Percentiles rank a stretch among this genome's conserved stretches.
Evolutionary conservation across 2,329 filamentous ascomycete genomes (phyloP).

Genomic region (Berkeleyomyces rouxiae): DNA sequence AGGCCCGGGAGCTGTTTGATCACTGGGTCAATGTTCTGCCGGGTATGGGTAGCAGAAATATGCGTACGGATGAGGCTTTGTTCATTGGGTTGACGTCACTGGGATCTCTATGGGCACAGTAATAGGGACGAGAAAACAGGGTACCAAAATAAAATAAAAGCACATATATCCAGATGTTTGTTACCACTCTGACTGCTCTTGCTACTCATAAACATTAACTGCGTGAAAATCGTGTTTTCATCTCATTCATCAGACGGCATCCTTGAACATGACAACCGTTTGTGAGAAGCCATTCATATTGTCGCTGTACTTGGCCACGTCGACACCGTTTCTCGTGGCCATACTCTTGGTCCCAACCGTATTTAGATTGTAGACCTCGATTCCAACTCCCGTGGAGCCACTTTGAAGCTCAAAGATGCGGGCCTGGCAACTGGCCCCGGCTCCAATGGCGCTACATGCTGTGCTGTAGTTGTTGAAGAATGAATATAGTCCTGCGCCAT

Average conservation of each 20-base stretch:
- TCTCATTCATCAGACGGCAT: neutral
- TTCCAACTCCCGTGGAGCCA: conserved; percentile 14
- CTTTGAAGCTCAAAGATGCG: conserved; percentile 23
- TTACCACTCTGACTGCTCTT: neutral
- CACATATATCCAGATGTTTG: neutral
- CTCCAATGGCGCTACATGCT: conserved; percentile 27
- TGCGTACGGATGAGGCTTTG: conserved; percentile 69
- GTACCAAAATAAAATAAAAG: neutral
- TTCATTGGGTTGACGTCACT: conserved; percentile 59
- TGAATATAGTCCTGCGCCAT: conserved; percentile 50
- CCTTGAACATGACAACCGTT: conserved; percentile 22
- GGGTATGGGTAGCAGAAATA: conserved; percentile 64
- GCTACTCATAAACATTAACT: neutral
- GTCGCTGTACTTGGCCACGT: conserved; percentile 23
- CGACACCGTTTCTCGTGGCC: conserved; percentile 22
- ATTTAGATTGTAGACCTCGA: conserved; percentile 29
- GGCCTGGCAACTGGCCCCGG: conserved; percentile 29
- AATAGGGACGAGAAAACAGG: neutral
- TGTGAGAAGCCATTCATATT: conserved; percentile 26
- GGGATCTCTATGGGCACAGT: conserved; percentile 35
- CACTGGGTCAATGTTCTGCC: conserved; percentile 70
- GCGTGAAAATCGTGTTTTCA: conserved; percentile 13
- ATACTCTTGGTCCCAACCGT: conserved; percentile 28
- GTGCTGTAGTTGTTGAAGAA: conserved; percentile 50
- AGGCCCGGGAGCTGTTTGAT: conserved; percentile 60